phyloP scores from a whole-genome alignment of 176 grass and related monocot species.

The Musa acuminata region DNA sequence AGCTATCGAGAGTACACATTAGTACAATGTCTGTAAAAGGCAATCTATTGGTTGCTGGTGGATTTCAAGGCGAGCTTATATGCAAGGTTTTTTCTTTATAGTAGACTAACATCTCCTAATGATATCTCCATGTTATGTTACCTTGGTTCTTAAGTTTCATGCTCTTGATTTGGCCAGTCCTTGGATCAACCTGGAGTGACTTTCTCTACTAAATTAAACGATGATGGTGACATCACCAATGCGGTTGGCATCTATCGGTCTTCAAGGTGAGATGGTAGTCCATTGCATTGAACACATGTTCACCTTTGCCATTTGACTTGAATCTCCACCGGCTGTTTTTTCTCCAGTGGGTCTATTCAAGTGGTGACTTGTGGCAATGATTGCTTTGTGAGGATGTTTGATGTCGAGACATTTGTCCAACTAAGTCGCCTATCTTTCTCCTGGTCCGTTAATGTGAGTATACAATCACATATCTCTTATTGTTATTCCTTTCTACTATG shows the following conservation, averaged over 20 bases:
- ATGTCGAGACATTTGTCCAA: constrained; percentile 29
- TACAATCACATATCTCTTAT: too few species aligned
- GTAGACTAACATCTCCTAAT: background rate
- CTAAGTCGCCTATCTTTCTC: constrained; percentile 30
- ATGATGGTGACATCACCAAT: constrained; percentile 65
- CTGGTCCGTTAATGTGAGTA: constrained; percentile 71
- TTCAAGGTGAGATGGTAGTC: constrained; percentile 37
- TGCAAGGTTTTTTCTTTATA: constrained; percentile 50
- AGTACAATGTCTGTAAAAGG: constrained; percentile 71
- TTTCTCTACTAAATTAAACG: constrained; percentile 58
- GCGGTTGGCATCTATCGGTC: constrained; percentile 48
- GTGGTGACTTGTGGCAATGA: constrained; percentile 56
- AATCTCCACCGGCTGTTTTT: too few species aligned
- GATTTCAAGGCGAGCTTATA: constrained; percentile 91
- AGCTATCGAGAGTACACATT: constrained; percentile 74
- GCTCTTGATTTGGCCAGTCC: constrained; percentile 26
- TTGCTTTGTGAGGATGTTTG: constrained; percentile 36
- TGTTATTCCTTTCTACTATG: too few species aligned
- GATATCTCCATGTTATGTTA: background rate
- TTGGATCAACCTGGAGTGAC: constrained; percentile 58
- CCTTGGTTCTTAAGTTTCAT: constrained; percentile 11
- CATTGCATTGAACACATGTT: background rate
- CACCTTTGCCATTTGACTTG: constrained; percentile 15
- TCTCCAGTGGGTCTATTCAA: constrained; percentile 36
- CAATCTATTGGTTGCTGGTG: constrained; percentile 72